Base-by-base conservation (phyloP, 179 eudicot species). In the Corrigiola litoralis region DNA sequence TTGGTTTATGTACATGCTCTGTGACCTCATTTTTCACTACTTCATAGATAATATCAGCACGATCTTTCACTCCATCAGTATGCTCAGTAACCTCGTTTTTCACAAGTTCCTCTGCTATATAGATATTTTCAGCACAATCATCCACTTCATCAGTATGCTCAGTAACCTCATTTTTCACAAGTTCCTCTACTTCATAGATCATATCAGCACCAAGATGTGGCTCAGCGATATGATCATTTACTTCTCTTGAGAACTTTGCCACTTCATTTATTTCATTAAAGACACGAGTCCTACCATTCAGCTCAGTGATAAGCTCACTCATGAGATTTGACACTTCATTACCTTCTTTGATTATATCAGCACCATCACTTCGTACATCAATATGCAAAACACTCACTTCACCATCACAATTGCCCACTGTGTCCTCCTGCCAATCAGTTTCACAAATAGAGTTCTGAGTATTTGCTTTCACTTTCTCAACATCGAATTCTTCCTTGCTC, bases 391-490 rank as follows among this genome's bases (percentile, higher is more conserved):
- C 34, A 61, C 62, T 65, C 38, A 47, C 46, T 28, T 54, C 77
- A 51, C 64, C 46, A 12, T 13, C 55, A 16, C 18, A 58, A 58
- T 53, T 46, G 2, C 63, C 47, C 54, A 33, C 48, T 51, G 49
- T 66, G 33, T 31, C 20, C 13, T 58, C 77, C 25, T 50, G 74
- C 28, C 64, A 41, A 71, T 65, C 77, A 77, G 32, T 52, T 72
- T 49, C 80, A 71, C 34, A 67, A 59, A 6, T 69, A 49, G 33
- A 29, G 59, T 36, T 70, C 48, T 68, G 66, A 27, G 44, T 69
- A 9, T 47, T 65, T 12, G 65, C 41, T 24, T 58, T 49, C 63
- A 63, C 41, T 24, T 58, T 49, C 63, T 68, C 75, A 55, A 46
- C 18, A 42, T 70, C 74, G 20, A 47, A 17, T 9, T 63, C 81